Evolutionary conservation across 129 eudicot genomes (phyloP).

Genomic region (Flaveria ramosissima): DNA sequence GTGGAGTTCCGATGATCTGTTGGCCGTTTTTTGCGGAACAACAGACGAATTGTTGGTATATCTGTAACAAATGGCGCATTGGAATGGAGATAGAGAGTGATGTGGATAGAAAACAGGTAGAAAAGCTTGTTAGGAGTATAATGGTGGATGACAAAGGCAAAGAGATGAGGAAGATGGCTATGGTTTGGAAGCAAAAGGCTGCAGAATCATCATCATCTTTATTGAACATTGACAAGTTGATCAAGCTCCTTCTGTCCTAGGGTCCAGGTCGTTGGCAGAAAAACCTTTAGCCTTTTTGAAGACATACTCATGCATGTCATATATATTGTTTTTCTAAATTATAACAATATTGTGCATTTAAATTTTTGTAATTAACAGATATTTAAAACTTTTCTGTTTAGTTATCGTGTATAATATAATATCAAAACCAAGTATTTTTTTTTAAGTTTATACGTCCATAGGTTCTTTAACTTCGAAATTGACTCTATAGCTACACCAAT

Average conservation of each 20-base stretch:
- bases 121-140: conserved; percentile 25
- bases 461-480: no score
- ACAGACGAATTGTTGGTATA: conserved; percentile 32
- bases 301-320: no score
- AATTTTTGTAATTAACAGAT: no score
- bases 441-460: no score
- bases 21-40: conserved; percentile 41
- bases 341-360: no score
- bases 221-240: conserved; percentile 22
- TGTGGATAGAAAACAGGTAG: conserved; percentile 23
- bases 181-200: conserved; percentile 28
- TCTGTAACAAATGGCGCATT: conserved; percentile 26
- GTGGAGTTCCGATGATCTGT: conserved; percentile 38
- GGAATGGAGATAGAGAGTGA: conserved; percentile 33
- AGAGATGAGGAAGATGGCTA: conserved; percentile 28
- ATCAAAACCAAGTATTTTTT: no score
- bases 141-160: conserved; percentile 34
- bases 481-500: no score
- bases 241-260: conserved; percentile 16
- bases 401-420: no score
- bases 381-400: no score
- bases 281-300: no score
- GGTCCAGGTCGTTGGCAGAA: no score
- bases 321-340: no score
- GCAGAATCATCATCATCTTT: conserved; percentile 14